These are phyloP conservation scores for Ophiosphaerella narmari DNA, from an alignment of 2,329 filamentous ascomycete species.

Conservation along the genomic window DNA sequence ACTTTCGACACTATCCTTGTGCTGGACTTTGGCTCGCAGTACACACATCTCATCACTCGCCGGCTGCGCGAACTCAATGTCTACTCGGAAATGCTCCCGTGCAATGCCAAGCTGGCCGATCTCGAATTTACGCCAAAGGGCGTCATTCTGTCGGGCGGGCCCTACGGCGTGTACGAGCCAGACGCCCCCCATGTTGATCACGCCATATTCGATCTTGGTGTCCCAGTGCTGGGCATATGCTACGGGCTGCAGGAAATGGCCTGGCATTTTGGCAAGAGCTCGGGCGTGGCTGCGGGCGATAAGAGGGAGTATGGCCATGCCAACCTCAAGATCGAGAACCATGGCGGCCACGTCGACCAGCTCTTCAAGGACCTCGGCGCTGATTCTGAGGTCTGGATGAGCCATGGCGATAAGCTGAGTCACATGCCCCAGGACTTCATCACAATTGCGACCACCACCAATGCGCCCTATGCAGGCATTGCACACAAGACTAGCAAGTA, in stretches of 20 bases:
- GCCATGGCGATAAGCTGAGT: conserved; percentile 83
- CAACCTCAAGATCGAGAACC: conserved; percentile 64
- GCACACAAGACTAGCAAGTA: conserved; percentile 71
- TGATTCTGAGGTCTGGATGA: conserved; percentile 79
- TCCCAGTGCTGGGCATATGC: conserved; percentile 67
- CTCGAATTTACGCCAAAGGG: conserved; percentile 81
- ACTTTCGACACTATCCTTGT: conserved; percentile 71
- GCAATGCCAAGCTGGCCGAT: conserved; percentile 79
- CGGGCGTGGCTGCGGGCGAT: conserved; percentile 65
- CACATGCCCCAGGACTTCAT: conserved; percentile 74
- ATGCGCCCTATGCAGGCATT: conserved; percentile 80
- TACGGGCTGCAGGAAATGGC: conserved; percentile 74
- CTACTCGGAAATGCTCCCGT: conserved; percentile 87
- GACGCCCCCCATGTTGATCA: conserved; percentile 81
- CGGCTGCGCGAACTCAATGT: conserved; percentile 78
- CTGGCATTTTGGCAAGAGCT: conserved; percentile 67
- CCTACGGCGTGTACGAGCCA: conserved; percentile 79
- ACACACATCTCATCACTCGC: conserved; percentile 74
- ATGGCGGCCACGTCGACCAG: conserved; percentile 68
- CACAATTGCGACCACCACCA: conserved; percentile 73
- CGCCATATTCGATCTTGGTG: conserved; percentile 74
- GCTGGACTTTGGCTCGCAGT: conserved; percentile 74
- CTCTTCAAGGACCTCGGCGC: conserved; percentile 79
- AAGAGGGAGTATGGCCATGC: conserved; percentile 75
- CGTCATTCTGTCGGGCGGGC: conserved; percentile 76